Base-by-base conservation (phyloP, 2,329 filamentous ascomycete species). In the Lasiodiplodia gonubiensis region DNA sequence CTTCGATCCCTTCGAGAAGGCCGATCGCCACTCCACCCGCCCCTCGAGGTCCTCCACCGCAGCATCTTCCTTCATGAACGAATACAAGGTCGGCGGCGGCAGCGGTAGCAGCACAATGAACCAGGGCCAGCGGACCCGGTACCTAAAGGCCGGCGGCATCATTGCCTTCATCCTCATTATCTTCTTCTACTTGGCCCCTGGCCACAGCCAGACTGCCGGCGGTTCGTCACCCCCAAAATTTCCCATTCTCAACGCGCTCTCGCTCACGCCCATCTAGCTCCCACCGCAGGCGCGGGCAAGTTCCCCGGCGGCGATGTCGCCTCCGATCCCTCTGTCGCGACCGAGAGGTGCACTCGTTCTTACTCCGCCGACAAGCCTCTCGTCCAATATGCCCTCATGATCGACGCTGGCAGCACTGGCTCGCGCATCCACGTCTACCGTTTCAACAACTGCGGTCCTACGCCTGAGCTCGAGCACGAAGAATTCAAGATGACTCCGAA, bases 361-460 rank as follows among this genome's bases (percentile, higher is more conserved):
- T 90, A 87, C 82, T 92, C 93, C 74, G 89, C 91, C 75, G 90
- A 93, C 71, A 98, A 97, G 83, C 94, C 95, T 60, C 88, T 99
- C 72, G 90, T 97, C 70, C 95, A 99, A 78, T 99, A 98, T 83
- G 96, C 95, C 69, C 87, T 98, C 75, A 99, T 99, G 95, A 92
- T 99, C 76, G 95, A 99, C 80, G 95, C 95, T 57, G 95, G 95
- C 74, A 98, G 94, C 84, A 98, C 95, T 66, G 95, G 95, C 69
- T 98, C 95, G 69, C 91, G 95, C 74, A 97, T 99, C 77, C 96
- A 99, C 83, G 93, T 98, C 68, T 99, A 97, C 86, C 92, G 93
- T 78, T 99, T 98, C 88, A 98, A 98, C 86, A 98, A 98, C 84
- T 99, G 94, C 82, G 95, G 94, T 14, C 83, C 92, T 8, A 94